Evolutionary conservation across 257 asterid species (phyloP).

Genomic region (Lavandula angustifolia): DNA sequence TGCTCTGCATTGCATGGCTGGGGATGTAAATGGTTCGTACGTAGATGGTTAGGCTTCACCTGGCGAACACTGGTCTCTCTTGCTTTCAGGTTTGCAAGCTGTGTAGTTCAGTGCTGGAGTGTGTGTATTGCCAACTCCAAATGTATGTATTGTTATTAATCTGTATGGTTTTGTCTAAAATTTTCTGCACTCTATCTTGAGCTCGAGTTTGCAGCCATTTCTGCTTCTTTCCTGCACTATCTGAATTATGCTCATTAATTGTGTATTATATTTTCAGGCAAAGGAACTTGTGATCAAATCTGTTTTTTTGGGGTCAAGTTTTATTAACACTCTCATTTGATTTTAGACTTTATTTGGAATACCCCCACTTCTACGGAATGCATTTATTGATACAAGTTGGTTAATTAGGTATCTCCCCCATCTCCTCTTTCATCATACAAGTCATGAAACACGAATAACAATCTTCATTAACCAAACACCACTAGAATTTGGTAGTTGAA

Average conservation of each 20-base stretch:
- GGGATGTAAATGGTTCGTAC: constrained; percentile 9
- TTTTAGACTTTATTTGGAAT: background rate
- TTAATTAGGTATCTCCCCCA: background rate
- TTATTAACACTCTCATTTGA: too few species aligned
- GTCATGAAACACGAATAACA: too few species aligned
- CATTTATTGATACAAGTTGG: background rate
- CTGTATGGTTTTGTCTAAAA: background rate
- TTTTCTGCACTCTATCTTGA: background rate
- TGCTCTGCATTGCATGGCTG: background rate
- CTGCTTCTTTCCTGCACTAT: too few species aligned
- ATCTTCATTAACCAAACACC: too few species aligned
- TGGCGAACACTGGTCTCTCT: background rate
- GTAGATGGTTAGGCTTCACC: background rate
- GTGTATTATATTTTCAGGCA: too few species aligned
- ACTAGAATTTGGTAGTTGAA: too few species aligned
- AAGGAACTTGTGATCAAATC: too few species aligned
- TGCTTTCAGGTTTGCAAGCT: constrained; percentile 18
- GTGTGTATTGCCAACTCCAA: constrained; percentile 15
- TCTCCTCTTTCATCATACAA: background rate
- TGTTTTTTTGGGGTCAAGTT: too few species aligned
- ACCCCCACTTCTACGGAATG: background rate
- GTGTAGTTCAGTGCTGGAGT: constrained; percentile 17
- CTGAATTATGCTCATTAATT: too few species aligned
- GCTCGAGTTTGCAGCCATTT: too few species aligned
- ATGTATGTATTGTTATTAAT: constrained; percentile 1